Conservation (phyloP, 805 yeast genomes). For the Priceomyces fermenticarens region DNA sequence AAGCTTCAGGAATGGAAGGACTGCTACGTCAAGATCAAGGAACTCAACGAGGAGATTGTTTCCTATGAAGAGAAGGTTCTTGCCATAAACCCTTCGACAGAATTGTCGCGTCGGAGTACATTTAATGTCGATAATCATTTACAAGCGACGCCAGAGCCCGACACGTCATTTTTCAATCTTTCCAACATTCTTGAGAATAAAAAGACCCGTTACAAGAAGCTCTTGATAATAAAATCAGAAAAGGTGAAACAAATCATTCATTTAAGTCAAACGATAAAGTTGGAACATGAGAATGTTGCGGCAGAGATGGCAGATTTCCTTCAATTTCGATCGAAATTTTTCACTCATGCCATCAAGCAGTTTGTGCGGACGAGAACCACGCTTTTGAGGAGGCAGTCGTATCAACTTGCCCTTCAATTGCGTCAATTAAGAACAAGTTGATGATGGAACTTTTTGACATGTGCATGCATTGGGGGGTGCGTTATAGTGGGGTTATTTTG, state of each 20-base stretch:
- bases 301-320: conserved; percentile 60
- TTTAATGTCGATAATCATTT: conserved; percentile 12
- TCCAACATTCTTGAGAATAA: conserved; percentile 50
- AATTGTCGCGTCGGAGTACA: conserved; percentile 15
- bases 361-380: conserved; percentile 12
- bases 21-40: conserved; percentile 23
- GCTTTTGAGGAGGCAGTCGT: conserved; percentile 2
- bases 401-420: conserved; percentile 2
- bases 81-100: conserved; percentile 8
- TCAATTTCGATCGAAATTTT: conserved; percentile 44
- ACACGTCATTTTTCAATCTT: conserved; percentile 27
- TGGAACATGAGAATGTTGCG: conserved; percentile 61
- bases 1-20: conserved; percentile 30
- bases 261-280: conserved; percentile 46
- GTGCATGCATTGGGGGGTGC: no score
- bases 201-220: conserved; percentile 44
- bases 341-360: conserved; percentile 34
- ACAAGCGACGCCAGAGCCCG: neutral
- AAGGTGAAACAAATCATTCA: conserved; percentile 39
- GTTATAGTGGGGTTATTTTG: no score
- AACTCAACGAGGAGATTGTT: conserved; percentile 25
- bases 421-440: neutral
- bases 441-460: no score
- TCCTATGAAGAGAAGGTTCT: conserved; percentile 21
- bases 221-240: conserved; percentile 38